Evolutionary conservation across 2,329 filamentous ascomycete species (phyloP).

Genomic region (Pleomassaria siparia): DNA sequence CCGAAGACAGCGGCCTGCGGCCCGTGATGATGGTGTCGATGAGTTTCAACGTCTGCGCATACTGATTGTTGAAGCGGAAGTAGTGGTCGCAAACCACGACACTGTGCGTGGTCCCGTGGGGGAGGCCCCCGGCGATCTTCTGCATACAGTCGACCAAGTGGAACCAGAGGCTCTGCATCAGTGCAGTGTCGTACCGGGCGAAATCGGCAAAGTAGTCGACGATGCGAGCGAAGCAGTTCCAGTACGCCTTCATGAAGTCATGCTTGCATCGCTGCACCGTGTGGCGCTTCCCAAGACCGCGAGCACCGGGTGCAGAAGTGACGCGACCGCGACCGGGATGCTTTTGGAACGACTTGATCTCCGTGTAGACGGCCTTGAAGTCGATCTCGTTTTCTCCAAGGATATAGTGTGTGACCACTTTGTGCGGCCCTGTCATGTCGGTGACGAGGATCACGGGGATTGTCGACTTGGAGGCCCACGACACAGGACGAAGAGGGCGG

Average conservation of each 20-base stretch:
- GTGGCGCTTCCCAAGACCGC: background rate
- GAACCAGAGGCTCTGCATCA: slow-evolving; percentile 32
- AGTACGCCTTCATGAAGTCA: slow-evolving; percentile 17
- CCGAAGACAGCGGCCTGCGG: background rate
- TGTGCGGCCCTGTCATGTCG: slow-evolving; percentile 10
- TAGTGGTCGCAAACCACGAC: slow-evolving; percentile 8
- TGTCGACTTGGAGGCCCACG: no score
- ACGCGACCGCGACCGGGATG: background rate
- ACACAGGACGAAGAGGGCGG: no score
- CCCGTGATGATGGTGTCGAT: slow-evolving; percentile 9
- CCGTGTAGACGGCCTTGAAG: slow-evolving; percentile 14
- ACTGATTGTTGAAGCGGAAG: background rate
- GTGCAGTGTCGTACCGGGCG: slow-evolving; percentile 14
- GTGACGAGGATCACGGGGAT: slow-evolving; percentile 17
- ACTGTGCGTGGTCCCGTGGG: slow-evolving; percentile 2
- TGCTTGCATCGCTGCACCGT: slow-evolving; percentile 1
- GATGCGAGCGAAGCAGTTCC: slow-evolving; percentile 17
- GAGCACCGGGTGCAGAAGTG: background rate
- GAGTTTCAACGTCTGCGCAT: background rate
- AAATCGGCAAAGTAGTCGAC: slow-evolving; percentile 38
- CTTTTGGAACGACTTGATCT: slow-evolving; percentile 12
- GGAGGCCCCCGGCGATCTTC: slow-evolving; percentile 4
- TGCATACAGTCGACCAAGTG: slow-evolving; percentile 28
- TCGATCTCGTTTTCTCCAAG: slow-evolving; percentile 19
- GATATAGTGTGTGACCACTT: slow-evolving; percentile 15